Evolutionary conservation across 2,329 filamentous ascomycete genomes (phyloP).

Genomic region (Aspergillus neoniger): DNA sequence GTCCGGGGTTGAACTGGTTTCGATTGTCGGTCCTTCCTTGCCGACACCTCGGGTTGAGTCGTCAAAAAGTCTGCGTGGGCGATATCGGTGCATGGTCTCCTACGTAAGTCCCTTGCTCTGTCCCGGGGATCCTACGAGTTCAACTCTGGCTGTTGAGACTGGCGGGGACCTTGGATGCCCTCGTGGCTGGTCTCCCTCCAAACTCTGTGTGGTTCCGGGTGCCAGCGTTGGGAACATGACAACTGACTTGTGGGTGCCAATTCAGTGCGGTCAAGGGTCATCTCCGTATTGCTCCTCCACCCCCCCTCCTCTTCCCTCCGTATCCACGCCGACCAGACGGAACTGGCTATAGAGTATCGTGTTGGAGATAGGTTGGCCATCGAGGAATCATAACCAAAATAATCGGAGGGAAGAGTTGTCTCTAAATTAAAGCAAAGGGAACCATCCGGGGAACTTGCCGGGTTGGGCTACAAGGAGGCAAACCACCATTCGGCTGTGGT

Average conservation of each 20-base stretch:
- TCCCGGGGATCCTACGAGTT: neutral
- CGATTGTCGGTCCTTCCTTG: constrained; percentile 6
- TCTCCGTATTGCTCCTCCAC: constrained; percentile 8
- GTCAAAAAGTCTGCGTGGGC: constrained; percentile 23
- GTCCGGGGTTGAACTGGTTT: constrained; percentile 5
- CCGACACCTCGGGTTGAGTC: constrained; percentile 8
- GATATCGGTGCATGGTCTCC: constrained; percentile 12
- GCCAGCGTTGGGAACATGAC: constrained; percentile 17
- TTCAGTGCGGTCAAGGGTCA: constrained; percentile 7
- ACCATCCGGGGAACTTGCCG: neutral
- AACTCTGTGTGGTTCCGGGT: constrained; percentile 13
- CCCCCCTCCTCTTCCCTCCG: constrained; percentile 1
- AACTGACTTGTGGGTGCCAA: constrained; percentile 18
- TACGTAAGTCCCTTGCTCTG: constrained; percentile 6
- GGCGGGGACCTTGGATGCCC: constrained; percentile 9
- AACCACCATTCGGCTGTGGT: constrained; percentile 29
- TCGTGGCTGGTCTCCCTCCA: constrained; percentile 1
- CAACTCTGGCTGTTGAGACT: neutral
- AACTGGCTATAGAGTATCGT: constrained; percentile 5
- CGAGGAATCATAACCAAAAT: constrained; percentile 14
- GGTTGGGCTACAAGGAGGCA: constrained; percentile 12
- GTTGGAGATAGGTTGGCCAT: neutral
- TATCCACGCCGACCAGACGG: constrained; percentile 6
- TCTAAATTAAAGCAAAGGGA: neutral
- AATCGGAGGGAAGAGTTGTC: constrained; percentile 9